Evolutionary conservation across 768 basidiomycete species (phyloP).

Genomic region (Calocera cornea): DNA sequence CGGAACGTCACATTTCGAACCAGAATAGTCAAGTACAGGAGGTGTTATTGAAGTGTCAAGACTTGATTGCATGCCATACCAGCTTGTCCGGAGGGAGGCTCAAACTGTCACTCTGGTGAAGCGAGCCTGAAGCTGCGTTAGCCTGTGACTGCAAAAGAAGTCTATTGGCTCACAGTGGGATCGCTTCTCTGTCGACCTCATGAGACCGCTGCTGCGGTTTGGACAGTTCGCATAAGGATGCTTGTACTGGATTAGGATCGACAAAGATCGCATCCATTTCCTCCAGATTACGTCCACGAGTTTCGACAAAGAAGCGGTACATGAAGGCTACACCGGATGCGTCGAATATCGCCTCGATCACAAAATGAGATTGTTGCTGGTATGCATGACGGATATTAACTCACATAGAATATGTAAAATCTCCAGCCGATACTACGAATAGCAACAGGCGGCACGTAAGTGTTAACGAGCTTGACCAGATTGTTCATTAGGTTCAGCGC

Average conservation of each 20-base stretch:
- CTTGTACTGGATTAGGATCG: not conserved
- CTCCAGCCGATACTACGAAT: slow-evolving; percentile 5
- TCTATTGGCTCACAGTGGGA: not conserved
- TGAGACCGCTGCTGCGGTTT: not conserved
- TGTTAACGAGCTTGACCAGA: slow-evolving; percentile 19
- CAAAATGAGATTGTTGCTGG: not conserved
- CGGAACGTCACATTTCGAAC: no score
- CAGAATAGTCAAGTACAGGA: no score
- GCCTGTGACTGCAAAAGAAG: not conserved
- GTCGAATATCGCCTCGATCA: not conserved
- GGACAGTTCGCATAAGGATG: not conserved
- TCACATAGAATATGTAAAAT: not conserved
- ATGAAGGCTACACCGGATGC: not conserved
- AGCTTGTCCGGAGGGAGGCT: no score
- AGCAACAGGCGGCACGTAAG: slow-evolving; percentile 17
- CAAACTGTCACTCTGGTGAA: no score
- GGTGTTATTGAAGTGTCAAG: no score
- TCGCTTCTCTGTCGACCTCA: not conserved
- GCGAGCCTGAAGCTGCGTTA: not conserved
- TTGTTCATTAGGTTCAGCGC: slow-evolving; percentile 14
- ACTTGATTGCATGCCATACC: no score
- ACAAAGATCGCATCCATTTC: not conserved
- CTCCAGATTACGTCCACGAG: not conserved
- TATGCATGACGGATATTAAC: not conserved
- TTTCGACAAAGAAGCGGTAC: not conserved